Percentiles rank a stretch among this genome's conserved stretches.
phyloP scores from a whole-genome alignment of 306 rosid genomes.

The Vigna nakashimae region DNA sequence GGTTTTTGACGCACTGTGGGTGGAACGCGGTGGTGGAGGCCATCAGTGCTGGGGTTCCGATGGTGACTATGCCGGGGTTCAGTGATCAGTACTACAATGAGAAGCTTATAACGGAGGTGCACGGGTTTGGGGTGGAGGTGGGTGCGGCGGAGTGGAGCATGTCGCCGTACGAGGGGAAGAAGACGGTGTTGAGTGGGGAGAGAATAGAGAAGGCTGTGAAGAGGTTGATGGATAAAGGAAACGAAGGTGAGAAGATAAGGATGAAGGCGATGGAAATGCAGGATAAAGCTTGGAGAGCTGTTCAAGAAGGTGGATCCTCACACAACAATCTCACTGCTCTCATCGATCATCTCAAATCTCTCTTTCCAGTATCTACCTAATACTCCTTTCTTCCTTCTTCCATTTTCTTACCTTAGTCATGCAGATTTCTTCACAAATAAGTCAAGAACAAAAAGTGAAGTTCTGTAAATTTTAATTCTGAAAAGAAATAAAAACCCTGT shows the following conservation, averaged over 20 bases:
- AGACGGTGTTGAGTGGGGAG: constrained; percentile 38
- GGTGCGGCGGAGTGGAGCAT: constrained; percentile 49
- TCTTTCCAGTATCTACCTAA: not conserved
- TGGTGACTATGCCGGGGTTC: constrained; percentile 42
- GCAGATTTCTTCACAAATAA: no score
- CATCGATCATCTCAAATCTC: not conserved
- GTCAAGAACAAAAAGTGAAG: no score
- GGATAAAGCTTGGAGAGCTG: constrained; percentile 44
- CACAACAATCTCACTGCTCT: not conserved
- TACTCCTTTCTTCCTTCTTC: no score
- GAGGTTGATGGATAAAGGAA: constrained; percentile 35
- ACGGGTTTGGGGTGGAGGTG: constrained; percentile 47
- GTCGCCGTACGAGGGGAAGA: constrained; percentile 15
- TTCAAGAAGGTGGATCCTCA: constrained; percentile 33
- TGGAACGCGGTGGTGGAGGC: constrained; percentile 43
- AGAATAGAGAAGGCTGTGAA: constrained; percentile 48
- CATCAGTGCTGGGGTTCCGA: constrained; percentile 43
- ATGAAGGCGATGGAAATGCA: constrained; percentile 40
- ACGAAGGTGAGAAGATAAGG: constrained; percentile 32
- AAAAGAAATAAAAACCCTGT: no score
- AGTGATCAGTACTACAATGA: constrained; percentile 44
- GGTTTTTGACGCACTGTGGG: constrained; percentile 46
- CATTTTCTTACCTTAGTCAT: no score
- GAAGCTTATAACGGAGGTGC: constrained; percentile 46
- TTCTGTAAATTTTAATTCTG: no score